Conservation (phyloP, 2,329 filamentous ascomycete genomes). For the Orbilia blumenaviensis region DNA sequence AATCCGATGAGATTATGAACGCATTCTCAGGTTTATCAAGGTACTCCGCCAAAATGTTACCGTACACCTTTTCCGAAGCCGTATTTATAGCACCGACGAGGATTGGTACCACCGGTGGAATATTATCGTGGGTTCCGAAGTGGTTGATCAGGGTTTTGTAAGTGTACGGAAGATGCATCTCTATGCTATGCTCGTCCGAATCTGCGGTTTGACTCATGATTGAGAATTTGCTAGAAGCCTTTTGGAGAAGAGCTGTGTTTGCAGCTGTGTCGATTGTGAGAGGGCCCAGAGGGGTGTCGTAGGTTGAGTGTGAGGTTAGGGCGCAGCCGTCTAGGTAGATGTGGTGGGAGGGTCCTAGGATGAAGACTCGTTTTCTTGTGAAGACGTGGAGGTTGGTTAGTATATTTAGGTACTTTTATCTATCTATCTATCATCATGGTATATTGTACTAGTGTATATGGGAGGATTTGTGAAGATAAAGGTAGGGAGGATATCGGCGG, state of each 20-base stretch:
- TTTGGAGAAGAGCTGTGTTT: slow-evolving; percentile 62
- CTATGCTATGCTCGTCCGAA: slow-evolving; percentile 86
- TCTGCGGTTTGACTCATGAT: slow-evolving; percentile 75
- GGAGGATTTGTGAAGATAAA: too few relatives aligned
- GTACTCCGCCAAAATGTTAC: slow-evolving; percentile 77
- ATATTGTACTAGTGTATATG: too few relatives aligned
- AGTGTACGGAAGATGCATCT: slow-evolving; percentile 96
- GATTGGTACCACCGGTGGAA: slow-evolving; percentile 78
- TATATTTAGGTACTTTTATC: neutral
- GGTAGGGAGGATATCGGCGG: neutral
- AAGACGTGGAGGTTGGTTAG: neutral
- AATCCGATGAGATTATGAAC: slow-evolving; percentile 93
- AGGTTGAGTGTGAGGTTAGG: slow-evolving; percentile 75
- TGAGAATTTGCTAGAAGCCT: slow-evolving; percentile 69
- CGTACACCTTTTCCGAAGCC: slow-evolving; percentile 73
- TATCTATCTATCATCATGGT: slow-evolving; percentile 13
- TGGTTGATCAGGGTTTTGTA: slow-evolving; percentile 75
- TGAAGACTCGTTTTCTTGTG: slow-evolving; percentile 85
- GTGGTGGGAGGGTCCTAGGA: slow-evolving; percentile 92
- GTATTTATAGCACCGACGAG: slow-evolving; percentile 79
- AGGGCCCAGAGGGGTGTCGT: slow-evolving; percentile 78
- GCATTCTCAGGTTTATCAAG: slow-evolving; percentile 77
- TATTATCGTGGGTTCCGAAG: slow-evolving; percentile 58
- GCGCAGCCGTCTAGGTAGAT: slow-evolving; percentile 80
- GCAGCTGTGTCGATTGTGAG: slow-evolving; percentile 71